These are phyloP conservation scores for Alternaria postmessia DNA, from an alignment of 2,329 filamentous ascomycete species.

Conservation along the genomic window DNA sequence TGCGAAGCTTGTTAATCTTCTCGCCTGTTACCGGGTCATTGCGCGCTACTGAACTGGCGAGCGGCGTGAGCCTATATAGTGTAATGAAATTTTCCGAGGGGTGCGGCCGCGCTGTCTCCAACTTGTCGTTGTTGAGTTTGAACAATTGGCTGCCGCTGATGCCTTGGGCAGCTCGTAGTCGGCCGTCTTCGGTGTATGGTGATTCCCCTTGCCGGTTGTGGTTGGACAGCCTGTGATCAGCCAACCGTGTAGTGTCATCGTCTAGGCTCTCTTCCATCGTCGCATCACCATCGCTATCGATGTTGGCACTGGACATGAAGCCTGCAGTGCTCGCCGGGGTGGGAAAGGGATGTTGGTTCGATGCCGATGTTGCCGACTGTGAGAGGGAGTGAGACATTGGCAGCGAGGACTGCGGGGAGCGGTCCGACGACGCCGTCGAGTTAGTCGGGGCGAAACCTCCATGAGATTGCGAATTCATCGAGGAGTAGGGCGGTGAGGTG, in stretches of 20 bases:
- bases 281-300: constrained; percentile 55
- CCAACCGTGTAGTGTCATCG: constrained; percentile 38
- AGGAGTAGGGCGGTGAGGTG: constrained; percentile 58
- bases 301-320: constrained; percentile 39
- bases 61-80: constrained; percentile 64
- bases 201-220: constrained; percentile 55
- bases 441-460: constrained; percentile 42
- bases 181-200: constrained; percentile 35
- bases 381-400: constrained; percentile 47
- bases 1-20: constrained; percentile 69
- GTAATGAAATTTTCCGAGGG: constrained; percentile 66
- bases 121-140: constrained; percentile 47
- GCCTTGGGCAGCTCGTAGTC: constrained; percentile 40
- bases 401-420: constrained; percentile 55
- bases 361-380: constrained; percentile 43
- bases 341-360: constrained; percentile 43
- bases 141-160: constrained; percentile 45
- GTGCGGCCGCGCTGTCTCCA: constrained; percentile 62
- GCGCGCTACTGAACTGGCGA: constrained; percentile 67
- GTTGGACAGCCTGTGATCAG: constrained; percentile 54
- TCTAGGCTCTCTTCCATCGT: constrained; percentile 51
- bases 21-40: constrained; percentile 69
- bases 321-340: constrained; percentile 52
- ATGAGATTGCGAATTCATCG: constrained; percentile 55
- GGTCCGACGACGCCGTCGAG: constrained; percentile 38